Evolutionary conservation across 2,329 filamentous ascomycete species (phyloP).

Genomic region (Dryadomyces quercus-mongolicae): DNA sequence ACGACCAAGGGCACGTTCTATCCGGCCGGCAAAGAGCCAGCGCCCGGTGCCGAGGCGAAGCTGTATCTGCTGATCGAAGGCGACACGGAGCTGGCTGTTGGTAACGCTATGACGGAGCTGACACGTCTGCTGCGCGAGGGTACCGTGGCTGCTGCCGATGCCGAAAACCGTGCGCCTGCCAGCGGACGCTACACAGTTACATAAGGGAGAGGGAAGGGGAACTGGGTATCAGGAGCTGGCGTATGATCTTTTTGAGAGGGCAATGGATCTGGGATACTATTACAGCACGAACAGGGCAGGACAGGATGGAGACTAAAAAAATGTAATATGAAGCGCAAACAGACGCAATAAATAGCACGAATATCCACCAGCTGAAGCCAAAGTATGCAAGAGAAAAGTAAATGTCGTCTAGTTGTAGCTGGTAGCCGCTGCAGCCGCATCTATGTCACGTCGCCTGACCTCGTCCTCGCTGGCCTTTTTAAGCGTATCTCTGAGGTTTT

Average conservation of each 20-base stretch:
- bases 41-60: conserved; percentile 69
- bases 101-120: conserved; percentile 80
- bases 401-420: conserved; percentile 35
- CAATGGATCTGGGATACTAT: background rate
- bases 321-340: too few relatives aligned
- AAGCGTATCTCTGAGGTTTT: conserved; percentile 56
- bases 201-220: conserved; percentile 29
- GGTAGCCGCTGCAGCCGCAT: conserved; percentile 44
- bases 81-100: conserved; percentile 86
- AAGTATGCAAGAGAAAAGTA: background rate
- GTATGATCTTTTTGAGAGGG: background rate
- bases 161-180: conserved; percentile 66
- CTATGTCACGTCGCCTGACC: conserved; percentile 52
- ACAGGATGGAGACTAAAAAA: too few relatives aligned
- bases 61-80: conserved; percentile 96
- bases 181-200: conserved; percentile 81
- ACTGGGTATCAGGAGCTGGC: too few relatives aligned
- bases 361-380: background rate
- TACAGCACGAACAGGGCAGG: too few relatives aligned
- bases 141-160: conserved; percentile 77
- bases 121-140: conserved; percentile 82
- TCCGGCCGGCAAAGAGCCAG: conserved; percentile 65
- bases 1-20: conserved; percentile 96
- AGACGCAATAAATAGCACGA: background rate
- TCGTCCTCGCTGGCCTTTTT: conserved; percentile 57